Conservation (phyloP, 108 stramenopile species). For the Seminavis robusta region DNA sequence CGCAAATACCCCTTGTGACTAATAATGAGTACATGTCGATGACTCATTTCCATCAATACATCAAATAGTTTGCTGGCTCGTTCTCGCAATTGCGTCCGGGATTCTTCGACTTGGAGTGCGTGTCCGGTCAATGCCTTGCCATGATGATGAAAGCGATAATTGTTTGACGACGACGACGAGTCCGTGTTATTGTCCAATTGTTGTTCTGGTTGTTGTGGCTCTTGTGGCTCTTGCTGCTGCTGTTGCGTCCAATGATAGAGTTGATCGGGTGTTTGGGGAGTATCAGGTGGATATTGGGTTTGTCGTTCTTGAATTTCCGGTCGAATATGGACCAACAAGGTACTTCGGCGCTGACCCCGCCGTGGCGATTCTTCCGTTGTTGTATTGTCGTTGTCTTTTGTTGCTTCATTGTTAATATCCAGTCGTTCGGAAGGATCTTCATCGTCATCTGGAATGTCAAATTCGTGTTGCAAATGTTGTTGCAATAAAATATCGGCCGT, state of each 20-base stretch:
- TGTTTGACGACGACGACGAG: background rate
- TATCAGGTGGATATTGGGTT: conserved; percentile 54
- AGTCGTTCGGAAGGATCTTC: too few relatives aligned
- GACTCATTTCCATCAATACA: conserved; percentile 39
- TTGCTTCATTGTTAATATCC: too few relatives aligned
- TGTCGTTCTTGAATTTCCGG: conserved; percentile 49
- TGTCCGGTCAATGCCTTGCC: background rate
- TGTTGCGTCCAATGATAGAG: background rate
- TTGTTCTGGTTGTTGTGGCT: conserved; percentile 13
- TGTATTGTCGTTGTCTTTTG: too few relatives aligned
- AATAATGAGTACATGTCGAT: conserved; percentile 39
- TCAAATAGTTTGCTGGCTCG: conserved; percentile 44
- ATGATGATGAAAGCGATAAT: conserved; percentile 14
- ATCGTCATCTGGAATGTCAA: too few relatives aligned
- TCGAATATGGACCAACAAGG: conserved; percentile 41
- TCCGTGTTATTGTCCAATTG: too few relatives aligned
- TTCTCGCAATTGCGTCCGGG: conserved; percentile 38
- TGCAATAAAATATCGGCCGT: conserved; percentile 48
- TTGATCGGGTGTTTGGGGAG: background rate
- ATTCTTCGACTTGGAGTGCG: conserved; percentile 19
- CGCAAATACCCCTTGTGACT: conserved; percentile 67
- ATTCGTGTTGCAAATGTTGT: too few relatives aligned
- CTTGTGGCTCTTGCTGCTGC: background rate
- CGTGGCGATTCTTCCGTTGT: too few relatives aligned
- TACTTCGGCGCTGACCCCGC: too few relatives aligned